Percentiles rank a stretch among this genome's conserved stretches.
phyloP scores from a whole-genome alignment of 805 yeast species.

The Suhomyces xylopsoci region DNA sequence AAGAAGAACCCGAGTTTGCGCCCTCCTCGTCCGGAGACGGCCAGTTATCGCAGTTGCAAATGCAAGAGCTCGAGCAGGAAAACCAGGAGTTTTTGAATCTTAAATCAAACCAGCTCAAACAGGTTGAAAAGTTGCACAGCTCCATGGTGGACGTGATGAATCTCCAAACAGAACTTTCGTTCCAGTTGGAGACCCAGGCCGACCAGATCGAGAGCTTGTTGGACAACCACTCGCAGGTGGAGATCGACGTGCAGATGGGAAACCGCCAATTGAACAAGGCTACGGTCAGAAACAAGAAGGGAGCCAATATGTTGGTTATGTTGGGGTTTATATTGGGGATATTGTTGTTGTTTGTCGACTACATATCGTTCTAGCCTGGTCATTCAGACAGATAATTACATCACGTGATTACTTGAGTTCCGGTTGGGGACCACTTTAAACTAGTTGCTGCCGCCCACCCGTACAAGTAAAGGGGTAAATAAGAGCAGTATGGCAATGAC shows the following conservation, averaged over 20 bases:
- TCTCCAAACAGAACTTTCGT: constrained; percentile 68
- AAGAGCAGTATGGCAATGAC: no score
- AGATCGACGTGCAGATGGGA: constrained; percentile 64
- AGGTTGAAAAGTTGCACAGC: constrained; percentile 57
- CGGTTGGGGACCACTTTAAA: no score
- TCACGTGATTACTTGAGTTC: no score
- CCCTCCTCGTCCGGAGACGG: constrained; percentile 4
- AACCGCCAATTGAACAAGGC: constrained; percentile 70
- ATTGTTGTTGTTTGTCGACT: constrained; percentile 54
- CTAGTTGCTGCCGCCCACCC: neutral
- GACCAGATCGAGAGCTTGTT: constrained; percentile 61
- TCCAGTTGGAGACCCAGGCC: constrained; percentile 70
- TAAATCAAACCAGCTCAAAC: constrained; percentile 58
- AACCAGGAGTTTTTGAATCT: constrained; percentile 53
- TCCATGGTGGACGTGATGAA: constrained; percentile 72
- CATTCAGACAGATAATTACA: no score
- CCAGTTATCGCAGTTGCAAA: constrained; percentile 48
- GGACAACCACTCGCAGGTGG: constrained; percentile 66
- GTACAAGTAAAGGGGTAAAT: no score
- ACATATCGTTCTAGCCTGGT: constrained; percentile 21
- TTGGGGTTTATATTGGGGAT: constrained; percentile 55
- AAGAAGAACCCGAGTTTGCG: constrained; percentile 1
- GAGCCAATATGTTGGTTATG: constrained; percentile 56
- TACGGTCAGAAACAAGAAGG: constrained; percentile 55
- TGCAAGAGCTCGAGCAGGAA: constrained; percentile 56